phyloP scores from a whole-genome alignment of 2,329 filamentous ascomycete genomes.

The Penicillium verrucosum region DNA sequence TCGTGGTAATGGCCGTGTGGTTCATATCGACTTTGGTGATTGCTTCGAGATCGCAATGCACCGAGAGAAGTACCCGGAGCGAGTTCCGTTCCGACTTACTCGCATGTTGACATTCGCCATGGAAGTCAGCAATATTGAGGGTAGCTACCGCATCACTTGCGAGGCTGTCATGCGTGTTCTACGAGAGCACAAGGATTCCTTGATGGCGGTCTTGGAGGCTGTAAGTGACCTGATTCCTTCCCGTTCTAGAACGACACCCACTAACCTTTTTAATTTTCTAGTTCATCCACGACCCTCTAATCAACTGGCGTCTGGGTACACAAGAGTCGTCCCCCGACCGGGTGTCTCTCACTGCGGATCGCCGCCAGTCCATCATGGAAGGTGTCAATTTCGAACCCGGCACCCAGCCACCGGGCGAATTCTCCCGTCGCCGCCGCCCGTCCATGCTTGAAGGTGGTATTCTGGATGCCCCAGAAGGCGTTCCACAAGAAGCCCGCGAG shows the following conservation, averaged over 20 bases:
- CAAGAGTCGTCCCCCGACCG: conserved; percentile 60
- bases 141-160: conserved; percentile 95
- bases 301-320: conserved; percentile 84
- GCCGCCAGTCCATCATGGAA: conserved; percentile 58
- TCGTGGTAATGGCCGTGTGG: conserved; percentile 89
- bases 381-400: conserved; percentile 50
- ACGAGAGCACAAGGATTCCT: conserved; percentile 93
- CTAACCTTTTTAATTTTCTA: conserved; percentile 41
- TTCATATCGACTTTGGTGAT: conserved; percentile 98
- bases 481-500: conserved; percentile 56
- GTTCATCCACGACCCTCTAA: conserved; percentile 99
- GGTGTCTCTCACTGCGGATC: conserved; percentile 59
- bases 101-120: conserved; percentile 99
- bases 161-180: conserved; percentile 98
- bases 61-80: conserved; percentile 96
- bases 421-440: conserved; percentile 61
- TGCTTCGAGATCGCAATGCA: conserved; percentile 99
- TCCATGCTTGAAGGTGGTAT: conserved; percentile 64
- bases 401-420: conserved; percentile 63
- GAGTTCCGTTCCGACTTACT: conserved; percentile 95
- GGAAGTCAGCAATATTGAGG: conserved; percentile 99
- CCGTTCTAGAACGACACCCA: neutral
- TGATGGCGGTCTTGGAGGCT: conserved; percentile 97
- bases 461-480: conserved; percentile 42
- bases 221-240: conserved; percentile 53